A percentile compares a stretch with the other conserved stretches of the same genome.
These are phyloP conservation scores for Alternaria ventricosa DNA, from an alignment of 2,329 filamentous ascomycete species.

Conservation along the genomic window DNA sequence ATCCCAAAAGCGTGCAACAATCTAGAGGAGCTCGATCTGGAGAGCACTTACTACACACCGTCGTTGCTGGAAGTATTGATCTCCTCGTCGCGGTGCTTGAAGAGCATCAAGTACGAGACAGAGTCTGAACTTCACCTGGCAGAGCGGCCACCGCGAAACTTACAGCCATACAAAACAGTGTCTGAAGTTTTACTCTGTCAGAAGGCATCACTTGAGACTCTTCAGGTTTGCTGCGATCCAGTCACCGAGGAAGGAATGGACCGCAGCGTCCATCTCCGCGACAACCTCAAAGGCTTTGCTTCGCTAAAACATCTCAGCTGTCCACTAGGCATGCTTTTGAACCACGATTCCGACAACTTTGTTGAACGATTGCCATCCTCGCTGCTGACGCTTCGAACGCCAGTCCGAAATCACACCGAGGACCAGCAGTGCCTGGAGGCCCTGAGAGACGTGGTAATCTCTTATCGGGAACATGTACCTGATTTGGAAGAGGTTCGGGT, in stretches of 20 bases:
- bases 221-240: constrained; percentile 11
- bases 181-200: constrained; percentile 17
- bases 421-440: constrained; percentile 15
- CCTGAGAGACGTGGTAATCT: constrained; percentile 20
- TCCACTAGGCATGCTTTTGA: constrained; percentile 14
- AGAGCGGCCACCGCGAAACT: constrained; percentile 2
- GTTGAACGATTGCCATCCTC: constrained; percentile 20
- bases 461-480: constrained; percentile 10
- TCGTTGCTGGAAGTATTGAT: constrained; percentile 23
- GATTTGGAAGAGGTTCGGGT: constrained; percentile 14
- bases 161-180: background rate
- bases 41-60: constrained; percentile 15
- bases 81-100: constrained; percentile 20
- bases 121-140: constrained; percentile 1
- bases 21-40: constrained; percentile 23
- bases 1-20: constrained; percentile 23
- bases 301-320: constrained; percentile 19
- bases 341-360: constrained; percentile 9
- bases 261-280: background rate
- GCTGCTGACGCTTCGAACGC: constrained; percentile 13
- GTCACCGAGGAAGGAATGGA: background rate
- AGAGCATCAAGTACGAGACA: constrained; percentile 20
- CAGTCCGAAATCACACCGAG: constrained; percentile 2
- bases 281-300: constrained; percentile 17
- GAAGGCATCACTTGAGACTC: constrained; percentile 14